Base-by-base conservation (phyloP, 2,329 filamentous ascomycete genomes). In the Trichophyton verrucosum region DNA sequence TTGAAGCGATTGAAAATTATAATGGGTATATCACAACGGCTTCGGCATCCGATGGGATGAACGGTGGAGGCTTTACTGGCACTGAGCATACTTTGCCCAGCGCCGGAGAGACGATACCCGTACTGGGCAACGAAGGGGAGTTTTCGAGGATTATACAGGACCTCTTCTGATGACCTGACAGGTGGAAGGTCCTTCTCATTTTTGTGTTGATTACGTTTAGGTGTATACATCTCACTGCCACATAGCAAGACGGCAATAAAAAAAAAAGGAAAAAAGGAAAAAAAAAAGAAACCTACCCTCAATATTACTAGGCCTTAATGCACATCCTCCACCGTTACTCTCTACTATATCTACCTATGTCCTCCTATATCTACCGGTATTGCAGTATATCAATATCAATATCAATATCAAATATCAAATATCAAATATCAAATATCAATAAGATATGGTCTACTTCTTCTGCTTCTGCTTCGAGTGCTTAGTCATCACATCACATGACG, bases 1-100 rank as follows among this genome's bases (percentile, higher is more conserved):
- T 86, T 61, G 84, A 86, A 66, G 81, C 83, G 42, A 82, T 83
- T 3, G 83, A 83, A 0, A 80, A 78, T 0, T 80, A 78, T 64
- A 71, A 72, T 17, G 74, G 71, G 40, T 75, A 76, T 64, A 68
- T 76, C 60, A 17, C 27, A 36, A 40, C 40, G 17, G 24, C 40
- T 17, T 44, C 57, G 6, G 36, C 17, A 6, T 66, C 70, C 11
- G 64, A 68, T 27, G 69, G 71, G 8, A 58, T 74, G 47, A 73
- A 75, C 38, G 70, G 71, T 3, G 70, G 76, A 9, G 71, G 71
- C 65, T 76, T 74, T 65, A 71, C 72, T 27, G 69, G 68, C 2
- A 63, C 69, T 8, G 70, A 74, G 57, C 72, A 73, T 9, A 74
- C 74, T 30, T 67, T 75, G 13, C 69, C 70, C 30, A 76, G 75